phyloP scores from a whole-genome alignment of 2,329 filamentous ascomycete genomes.

The Davidsoniella eucalypti region DNA sequence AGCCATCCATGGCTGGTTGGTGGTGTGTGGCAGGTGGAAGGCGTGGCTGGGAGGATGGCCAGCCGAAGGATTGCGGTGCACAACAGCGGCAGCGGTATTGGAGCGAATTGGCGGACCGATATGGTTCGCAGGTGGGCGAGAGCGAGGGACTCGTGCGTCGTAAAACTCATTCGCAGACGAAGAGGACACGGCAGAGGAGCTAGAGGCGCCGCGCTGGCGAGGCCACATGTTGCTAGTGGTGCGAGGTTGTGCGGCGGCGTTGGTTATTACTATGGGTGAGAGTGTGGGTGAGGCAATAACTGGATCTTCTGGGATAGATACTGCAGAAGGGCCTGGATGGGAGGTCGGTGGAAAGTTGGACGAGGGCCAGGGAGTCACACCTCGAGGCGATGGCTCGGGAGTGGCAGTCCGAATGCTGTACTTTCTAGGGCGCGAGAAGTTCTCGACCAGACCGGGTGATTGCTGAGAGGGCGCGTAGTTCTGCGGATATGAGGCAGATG shows the following conservation, averaged over 20 bases:
- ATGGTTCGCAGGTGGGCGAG: constrained; percentile 5
- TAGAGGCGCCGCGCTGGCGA: constrained; percentile 20
- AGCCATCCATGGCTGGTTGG: constrained; percentile 30
- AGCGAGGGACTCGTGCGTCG: constrained; percentile 19
- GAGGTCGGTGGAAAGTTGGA: neutral
- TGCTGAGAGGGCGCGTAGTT: neutral
- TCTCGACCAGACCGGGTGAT: constrained; percentile 24
- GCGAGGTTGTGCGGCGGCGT: no score
- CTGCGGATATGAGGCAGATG: neutral
- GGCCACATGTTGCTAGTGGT: constrained; percentile 7
- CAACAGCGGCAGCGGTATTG: neutral
- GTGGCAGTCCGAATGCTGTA: constrained; percentile 26
- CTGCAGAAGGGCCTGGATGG: neutral
- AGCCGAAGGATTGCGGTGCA: neutral
- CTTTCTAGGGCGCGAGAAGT: constrained; percentile 44
- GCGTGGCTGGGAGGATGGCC: neutral
- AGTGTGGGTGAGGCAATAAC: neutral
- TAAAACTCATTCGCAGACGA: constrained; percentile 26
- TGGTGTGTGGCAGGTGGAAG: constrained; percentile 14
- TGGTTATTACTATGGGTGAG: neutral
- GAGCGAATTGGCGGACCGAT: neutral
- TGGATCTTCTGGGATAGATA: neutral
- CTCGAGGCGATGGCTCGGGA: constrained; percentile 12
- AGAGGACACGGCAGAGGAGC: constrained; percentile 27
- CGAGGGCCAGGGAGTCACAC: neutral